A percentile compares a stretch with the other conserved stretches of the same genome.
These are phyloP conservation scores for Paecilomyces fulvus DNA, from an alignment of 2,329 filamentous ascomycete species.

Conservation along the genomic window DNA sequence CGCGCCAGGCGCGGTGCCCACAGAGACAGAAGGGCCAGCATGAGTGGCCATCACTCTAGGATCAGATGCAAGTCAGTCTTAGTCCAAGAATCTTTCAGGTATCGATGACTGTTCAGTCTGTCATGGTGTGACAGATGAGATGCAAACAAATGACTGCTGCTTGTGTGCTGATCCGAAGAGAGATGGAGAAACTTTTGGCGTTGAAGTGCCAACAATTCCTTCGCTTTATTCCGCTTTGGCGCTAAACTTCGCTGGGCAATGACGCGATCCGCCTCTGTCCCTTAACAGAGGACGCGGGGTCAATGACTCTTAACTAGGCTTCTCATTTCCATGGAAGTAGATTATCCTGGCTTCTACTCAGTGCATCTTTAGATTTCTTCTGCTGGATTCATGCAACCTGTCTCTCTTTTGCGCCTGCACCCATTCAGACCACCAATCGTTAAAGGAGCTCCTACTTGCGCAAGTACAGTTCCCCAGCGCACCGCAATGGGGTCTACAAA, in stretches of 20 bases:
- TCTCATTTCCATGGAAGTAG: background rate
- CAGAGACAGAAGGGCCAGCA: conserved; percentile 22
- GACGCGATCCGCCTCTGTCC: background rate
- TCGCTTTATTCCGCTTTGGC: conserved; percentile 2
- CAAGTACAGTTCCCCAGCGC: background rate
- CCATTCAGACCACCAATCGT: background rate
- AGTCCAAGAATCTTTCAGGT: conserved; percentile 6
- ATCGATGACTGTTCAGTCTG: conserved; percentile 1
- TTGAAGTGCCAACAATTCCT: background rate
- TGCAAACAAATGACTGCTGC: background rate
- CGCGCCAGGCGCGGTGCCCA: conserved; percentile 20
- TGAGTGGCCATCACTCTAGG: conserved; percentile 22
- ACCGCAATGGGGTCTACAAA: background rate
- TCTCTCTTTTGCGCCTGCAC: background rate
- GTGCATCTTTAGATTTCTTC: background rate
- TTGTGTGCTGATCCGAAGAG: background rate
- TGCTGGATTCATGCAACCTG: background rate
- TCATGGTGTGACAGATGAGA: background rate
- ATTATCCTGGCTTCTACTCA: background rate
- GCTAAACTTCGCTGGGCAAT: conserved; percentile 10
- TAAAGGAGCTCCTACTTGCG: background rate
- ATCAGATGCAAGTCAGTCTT: conserved; percentile 1
- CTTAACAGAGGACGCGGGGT: background rate
- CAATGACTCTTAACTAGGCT: background rate
- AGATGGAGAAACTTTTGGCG: background rate